A percentile compares a stretch with the other conserved stretches of the same genome.
These are phyloP conservation scores for Aspergillus clavatus DNA, from an alignment of 2,329 filamentous ascomycete genomes.

Conservation along the genomic window DNA sequence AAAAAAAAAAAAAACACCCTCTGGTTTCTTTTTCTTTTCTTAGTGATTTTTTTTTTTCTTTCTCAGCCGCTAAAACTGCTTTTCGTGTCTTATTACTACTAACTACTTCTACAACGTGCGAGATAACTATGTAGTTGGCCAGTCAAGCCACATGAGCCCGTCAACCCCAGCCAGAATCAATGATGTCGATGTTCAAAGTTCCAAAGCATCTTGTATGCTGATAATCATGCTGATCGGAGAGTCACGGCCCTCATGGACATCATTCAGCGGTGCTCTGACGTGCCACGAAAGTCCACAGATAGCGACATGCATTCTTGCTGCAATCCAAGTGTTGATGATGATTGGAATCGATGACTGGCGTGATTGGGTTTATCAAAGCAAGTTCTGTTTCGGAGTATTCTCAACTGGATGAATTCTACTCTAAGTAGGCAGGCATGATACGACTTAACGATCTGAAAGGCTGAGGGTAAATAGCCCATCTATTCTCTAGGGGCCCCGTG, in stretches of 20 bases:
- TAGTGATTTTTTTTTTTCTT: no score
- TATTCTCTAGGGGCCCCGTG: no score
- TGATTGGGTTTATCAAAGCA: no score
- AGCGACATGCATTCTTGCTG: not conserved
- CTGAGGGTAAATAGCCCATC: not conserved
- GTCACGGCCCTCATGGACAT: conserved; percentile 7
- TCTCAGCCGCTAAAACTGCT: conserved; percentile 7
- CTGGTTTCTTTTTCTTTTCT: no score
- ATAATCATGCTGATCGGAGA: conserved; percentile 21
- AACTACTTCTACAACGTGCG: no score
- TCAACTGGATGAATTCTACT: no score
- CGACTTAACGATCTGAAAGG: not conserved
- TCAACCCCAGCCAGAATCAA: conserved; percentile 4
- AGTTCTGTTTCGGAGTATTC: no score
- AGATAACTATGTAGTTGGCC: no score
- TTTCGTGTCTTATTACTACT: conserved; percentile 2
- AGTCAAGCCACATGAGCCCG: conserved; percentile 5
- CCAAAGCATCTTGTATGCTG: conserved; percentile 14
- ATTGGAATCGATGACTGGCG: no score
- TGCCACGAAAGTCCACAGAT: conserved; percentile 6
- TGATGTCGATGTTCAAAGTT: conserved; percentile 8
- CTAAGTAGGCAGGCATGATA: no score
- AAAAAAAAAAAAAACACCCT: no score
- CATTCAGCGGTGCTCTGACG: conserved; percentile 10
- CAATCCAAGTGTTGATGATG: not conserved